Conservation (phyloP, 139 green algal species). For the Auxenochlorella pyrenoidosa region DNA sequence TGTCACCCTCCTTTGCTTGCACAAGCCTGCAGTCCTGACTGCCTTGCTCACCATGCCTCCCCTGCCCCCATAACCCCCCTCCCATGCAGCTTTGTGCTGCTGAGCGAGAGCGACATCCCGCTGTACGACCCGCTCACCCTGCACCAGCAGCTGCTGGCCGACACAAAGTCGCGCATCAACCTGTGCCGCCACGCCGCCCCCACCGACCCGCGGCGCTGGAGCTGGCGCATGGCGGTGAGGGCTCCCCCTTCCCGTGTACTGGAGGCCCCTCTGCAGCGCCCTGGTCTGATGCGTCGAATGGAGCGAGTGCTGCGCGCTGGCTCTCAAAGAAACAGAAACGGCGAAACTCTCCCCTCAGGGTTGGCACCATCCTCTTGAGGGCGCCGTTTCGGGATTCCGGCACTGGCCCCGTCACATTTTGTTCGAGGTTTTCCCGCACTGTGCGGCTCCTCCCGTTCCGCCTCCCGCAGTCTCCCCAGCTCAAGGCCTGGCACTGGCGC, state of each 20-base stretch:
- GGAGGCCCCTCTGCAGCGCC: no score
- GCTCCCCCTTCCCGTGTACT: no score
- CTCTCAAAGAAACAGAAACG: no score
- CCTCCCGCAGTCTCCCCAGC: not conserved
- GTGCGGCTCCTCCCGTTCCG: not conserved
- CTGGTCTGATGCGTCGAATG: no score
- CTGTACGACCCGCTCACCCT: constrained; percentile 36
- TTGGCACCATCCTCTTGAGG: no score
- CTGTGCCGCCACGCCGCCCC: not conserved
- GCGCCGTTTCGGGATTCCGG: no score
- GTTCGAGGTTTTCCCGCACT: no score
- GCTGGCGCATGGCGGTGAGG: constrained; percentile 7
- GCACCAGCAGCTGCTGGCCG: constrained; percentile 36
- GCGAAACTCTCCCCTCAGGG: no score
- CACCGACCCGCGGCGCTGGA: constrained; percentile 31
- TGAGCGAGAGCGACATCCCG: constrained; percentile 44
- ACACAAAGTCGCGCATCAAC: constrained; percentile 19
- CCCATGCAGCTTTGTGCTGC: constrained; percentile 35
- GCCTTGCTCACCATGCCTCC: not conserved
- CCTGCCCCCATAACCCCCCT: not conserved
- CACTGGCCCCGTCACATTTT: no score
- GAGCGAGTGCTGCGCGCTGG: no score
- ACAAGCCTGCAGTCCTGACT: not conserved
- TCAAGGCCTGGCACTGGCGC: constrained; percentile 35
- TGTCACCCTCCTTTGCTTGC: not conserved